Conservation (phyloP, 2,329 filamentous ascomycete genomes). For the Cryphonectria japonica region DNA sequence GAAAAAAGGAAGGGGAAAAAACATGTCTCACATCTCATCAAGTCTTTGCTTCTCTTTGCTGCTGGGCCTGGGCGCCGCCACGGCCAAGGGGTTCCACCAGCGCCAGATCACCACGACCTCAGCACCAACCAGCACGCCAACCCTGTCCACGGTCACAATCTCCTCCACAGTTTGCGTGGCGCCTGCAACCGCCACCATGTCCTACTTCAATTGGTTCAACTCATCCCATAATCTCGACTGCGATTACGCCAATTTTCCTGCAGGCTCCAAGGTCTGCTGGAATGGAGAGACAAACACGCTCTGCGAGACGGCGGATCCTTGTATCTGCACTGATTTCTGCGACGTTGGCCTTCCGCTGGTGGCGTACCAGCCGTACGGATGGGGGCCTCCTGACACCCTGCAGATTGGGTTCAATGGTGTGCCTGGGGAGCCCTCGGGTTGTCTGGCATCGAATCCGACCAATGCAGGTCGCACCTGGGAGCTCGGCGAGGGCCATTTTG, state of each 20-base stretch:
- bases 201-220: slow-evolving; percentile 24
- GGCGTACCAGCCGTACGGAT: slow-evolving; percentile 22
- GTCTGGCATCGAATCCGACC: slow-evolving; percentile 15
- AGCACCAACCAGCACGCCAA: slow-evolving; percentile 7
- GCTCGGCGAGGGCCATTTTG: slow-evolving; percentile 22
- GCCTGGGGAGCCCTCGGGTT: neutral
- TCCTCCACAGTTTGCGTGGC: slow-evolving; percentile 11
- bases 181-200: slow-evolving; percentile 13
- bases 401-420: slow-evolving; percentile 8
- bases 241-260: slow-evolving; percentile 2
- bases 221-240: slow-evolving; percentile 25
- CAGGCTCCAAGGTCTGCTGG: slow-evolving; percentile 18
- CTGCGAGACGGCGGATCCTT: neutral
- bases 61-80: neutral
- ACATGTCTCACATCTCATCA: neutral
- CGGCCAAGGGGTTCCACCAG: neutral
- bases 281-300: slow-evolving; percentile 9
- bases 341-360: slow-evolving; percentile 5
- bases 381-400: slow-evolving; percentile 14
- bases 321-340: slow-evolving; percentile 5
- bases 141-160: neutral
- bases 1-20: neutral
- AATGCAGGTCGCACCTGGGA: slow-evolving; percentile 3
- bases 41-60: neutral
- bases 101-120: slow-evolving; percentile 3